phyloP scores from a whole-genome alignment of 1,284 basidiomycete species.

The Leccinum pachyderme region DNA sequence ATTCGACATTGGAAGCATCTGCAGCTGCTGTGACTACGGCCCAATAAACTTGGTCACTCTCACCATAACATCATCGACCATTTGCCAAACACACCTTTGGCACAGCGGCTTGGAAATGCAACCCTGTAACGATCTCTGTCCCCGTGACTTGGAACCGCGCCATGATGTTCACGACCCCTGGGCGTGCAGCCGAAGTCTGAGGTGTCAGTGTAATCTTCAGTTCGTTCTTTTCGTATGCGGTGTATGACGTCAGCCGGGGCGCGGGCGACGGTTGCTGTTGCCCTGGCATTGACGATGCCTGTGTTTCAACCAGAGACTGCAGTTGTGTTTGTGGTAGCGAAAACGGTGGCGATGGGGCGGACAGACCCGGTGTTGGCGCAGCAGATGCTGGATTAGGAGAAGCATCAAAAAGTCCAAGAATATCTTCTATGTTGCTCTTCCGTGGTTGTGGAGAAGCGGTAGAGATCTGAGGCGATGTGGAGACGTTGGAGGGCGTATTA shows the following conservation, averaged over 20 bases:
- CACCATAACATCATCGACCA: not conserved
- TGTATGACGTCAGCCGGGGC: slow-evolving; percentile 68
- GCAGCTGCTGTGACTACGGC: slow-evolving; percentile 88
- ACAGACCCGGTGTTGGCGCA: slow-evolving; percentile 28
- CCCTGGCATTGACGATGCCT: slow-evolving; percentile 34
- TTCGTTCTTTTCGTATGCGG: slow-evolving; percentile 90
- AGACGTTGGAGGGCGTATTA: slow-evolving; percentile 35
- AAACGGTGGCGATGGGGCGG: slow-evolving; percentile 31
- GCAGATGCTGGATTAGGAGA: slow-evolving; percentile 38
- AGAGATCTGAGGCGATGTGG: slow-evolving; percentile 40
- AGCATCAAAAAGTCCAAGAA: slow-evolving; percentile 84
- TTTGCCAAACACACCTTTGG: slow-evolving; percentile 71
- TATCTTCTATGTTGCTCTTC: slow-evolving; percentile 79
- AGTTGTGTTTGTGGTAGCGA: slow-evolving; percentile 33
- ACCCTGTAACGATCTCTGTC: slow-evolving; percentile 47
- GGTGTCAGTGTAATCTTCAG: slow-evolving; percentile 90
- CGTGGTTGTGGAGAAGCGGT: slow-evolving; percentile 45
- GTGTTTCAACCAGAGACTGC: slow-evolving; percentile 35
- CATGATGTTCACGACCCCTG: slow-evolving; percentile 87
- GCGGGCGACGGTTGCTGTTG: slow-evolving; percentile 40
- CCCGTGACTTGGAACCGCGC: slow-evolving; percentile 82
- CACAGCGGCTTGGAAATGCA: slow-evolving; percentile 97
- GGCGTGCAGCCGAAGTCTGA: slow-evolving; percentile 72
- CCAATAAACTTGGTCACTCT: not conserved
- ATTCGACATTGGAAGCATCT: slow-evolving; percentile 98